Evolutionary conservation across 1,139 yeast genomes (phyloP).

Genomic region (Magnusiomyces fungicola): DNA sequence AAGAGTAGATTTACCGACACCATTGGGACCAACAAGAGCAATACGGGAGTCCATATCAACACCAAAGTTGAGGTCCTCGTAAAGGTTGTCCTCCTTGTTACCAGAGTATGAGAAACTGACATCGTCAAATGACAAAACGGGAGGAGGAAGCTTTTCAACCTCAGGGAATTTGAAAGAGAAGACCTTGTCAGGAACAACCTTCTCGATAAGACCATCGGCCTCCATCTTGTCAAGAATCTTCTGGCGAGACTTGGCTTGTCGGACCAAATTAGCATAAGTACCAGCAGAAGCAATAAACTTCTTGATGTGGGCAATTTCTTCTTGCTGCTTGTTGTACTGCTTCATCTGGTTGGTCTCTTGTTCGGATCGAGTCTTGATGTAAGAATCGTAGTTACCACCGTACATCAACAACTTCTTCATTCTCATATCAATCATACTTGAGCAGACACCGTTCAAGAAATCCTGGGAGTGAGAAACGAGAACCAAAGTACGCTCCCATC

Average conservation of each 20-base stretch:
- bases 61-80: slow-evolving; percentile 90
- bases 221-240: slow-evolving; percentile 99
- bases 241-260: slow-evolving; percentile 98
- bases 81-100: slow-evolving; percentile 77
- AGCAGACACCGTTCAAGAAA: slow-evolving; percentile 98
- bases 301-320: slow-evolving; percentile 96
- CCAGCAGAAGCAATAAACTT: slow-evolving; percentile 99
- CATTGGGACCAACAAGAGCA: slow-evolving; percentile 98
- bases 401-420: slow-evolving; percentile 58
- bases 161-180: slow-evolving; percentile 92
- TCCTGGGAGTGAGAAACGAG: slow-evolving; percentile 98
- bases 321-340: slow-evolving; percentile 95
- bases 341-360: slow-evolving; percentile 97
- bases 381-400: slow-evolving; percentile 99
- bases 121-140: slow-evolving; percentile 93
- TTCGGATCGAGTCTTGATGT: slow-evolving; percentile 89
- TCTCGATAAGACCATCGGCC: slow-evolving; percentile 95
- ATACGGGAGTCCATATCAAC: slow-evolving; percentile 99
- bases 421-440: slow-evolving; percentile 98
- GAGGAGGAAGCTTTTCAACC: slow-evolving; percentile 97
- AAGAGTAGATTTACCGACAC: slow-evolving; percentile 97
- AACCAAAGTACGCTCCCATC: slow-evolving; percentile 87
- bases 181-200: slow-evolving; percentile 88
- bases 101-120: slow-evolving; percentile 91
- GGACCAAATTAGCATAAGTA: slow-evolving; percentile 98